phyloP scores from a whole-genome alignment of 768 basidiomycete genomes.

The Mycena polygramma region DNA sequence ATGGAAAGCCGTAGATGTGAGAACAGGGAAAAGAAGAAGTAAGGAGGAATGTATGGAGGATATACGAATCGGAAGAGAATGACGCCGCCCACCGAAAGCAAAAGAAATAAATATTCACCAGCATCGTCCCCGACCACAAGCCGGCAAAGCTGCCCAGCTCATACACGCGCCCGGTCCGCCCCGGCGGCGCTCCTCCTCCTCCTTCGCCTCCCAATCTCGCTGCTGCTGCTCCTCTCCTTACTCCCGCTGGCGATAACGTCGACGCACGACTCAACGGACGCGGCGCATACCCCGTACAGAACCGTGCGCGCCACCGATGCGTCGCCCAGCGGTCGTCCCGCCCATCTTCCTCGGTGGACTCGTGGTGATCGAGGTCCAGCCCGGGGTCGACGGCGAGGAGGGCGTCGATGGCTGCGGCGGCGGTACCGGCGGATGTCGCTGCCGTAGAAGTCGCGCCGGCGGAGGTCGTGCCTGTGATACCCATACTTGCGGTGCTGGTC shows the following conservation, averaged over 20 bases:
- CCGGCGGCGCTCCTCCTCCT: constrained; percentile 2
- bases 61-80: too few species aligned
- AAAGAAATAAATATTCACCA: constrained; percentile 41
- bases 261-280: not conserved
- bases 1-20: too few species aligned
- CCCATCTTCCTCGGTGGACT: constrained; percentile 42
- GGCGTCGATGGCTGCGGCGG: not conserved
- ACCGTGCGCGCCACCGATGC: not conserved
- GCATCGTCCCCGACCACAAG: constrained; percentile 62
- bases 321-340: constrained; percentile 41
- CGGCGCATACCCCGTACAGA: constrained; percentile 12
- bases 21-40: too few species aligned
- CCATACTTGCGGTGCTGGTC: too few species aligned
- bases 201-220: not conserved
- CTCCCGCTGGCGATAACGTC: not conserved
- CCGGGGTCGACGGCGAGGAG: not conserved
- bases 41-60: too few species aligned
- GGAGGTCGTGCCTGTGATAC: not conserved
- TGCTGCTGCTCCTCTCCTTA: not conserved
- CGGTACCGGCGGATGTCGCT: too few species aligned
- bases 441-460: not conserved
- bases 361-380: not conserved
- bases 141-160: constrained; percentile 58
- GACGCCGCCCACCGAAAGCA: too few species aligned
- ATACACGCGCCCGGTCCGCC: constrained; percentile 44